phyloP scores from a whole-genome alignment of 1,284 basidiomycete species.

The Prillingera fragicola region DNA sequence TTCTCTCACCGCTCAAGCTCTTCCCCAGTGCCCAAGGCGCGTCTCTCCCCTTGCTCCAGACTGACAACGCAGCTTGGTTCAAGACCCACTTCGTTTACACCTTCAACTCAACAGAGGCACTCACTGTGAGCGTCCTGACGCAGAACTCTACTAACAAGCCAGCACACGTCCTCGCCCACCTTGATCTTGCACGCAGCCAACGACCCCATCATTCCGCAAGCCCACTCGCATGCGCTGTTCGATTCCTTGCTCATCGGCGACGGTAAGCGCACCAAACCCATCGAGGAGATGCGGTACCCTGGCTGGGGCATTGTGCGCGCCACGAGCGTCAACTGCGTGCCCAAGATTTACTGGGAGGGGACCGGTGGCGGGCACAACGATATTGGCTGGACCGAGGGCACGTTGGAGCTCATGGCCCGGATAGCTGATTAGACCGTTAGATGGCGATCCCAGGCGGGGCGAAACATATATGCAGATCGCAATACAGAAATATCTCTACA shows the following conservation, averaged over 20 bases:
- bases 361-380: constrained; percentile 38
- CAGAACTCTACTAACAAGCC: too few species aligned
- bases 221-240: constrained; percentile 70
- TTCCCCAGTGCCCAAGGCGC: constrained; percentile 26
- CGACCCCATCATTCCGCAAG: constrained; percentile 72
- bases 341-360: constrained; percentile 39
- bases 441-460: too few species aligned
- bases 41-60: not conserved
- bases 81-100: constrained; percentile 21
- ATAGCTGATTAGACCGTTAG: too few species aligned
- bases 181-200: constrained; percentile 73
- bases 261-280: not conserved
- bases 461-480: too few species aligned
- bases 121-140: constrained; percentile 22
- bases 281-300: constrained; percentile 11
- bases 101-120: constrained; percentile 31
- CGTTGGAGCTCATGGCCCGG: constrained; percentile 36
- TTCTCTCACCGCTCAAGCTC: constrained; percentile 30
- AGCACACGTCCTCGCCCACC: constrained; percentile 62
- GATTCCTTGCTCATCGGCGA: constrained; percentile 51
- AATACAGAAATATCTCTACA: too few species aligned
- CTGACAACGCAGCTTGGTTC: constrained; percentile 25
- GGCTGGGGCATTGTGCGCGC: constrained; percentile 32
- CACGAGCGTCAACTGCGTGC: constrained; percentile 5
- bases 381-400: constrained; percentile 42